These are phyloP conservation scores for Nicotiana obtusifolia DNA, from an alignment of 257 asterid genomes.

Conservation along the genomic window DNA sequence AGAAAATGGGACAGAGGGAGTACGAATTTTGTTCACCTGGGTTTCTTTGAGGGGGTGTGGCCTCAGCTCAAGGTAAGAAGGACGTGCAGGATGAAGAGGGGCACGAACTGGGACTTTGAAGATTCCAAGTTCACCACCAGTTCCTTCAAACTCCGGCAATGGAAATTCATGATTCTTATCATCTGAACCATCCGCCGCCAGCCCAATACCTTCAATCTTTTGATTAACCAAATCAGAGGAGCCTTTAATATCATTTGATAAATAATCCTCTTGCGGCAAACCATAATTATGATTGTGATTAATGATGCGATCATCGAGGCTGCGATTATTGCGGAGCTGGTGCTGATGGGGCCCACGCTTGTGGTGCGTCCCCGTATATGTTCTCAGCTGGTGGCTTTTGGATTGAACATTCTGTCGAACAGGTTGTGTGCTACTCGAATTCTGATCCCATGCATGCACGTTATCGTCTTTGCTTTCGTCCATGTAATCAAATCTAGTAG, in stretches of 20 bases:
- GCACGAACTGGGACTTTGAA: conserved; percentile 51
- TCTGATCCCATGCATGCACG: conserved; percentile 23
- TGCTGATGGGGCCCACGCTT: conserved; percentile 27
- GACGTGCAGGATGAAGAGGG: conserved; percentile 54
- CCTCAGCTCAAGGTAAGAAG: conserved; percentile 58
- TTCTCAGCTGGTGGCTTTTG: conserved; percentile 52
- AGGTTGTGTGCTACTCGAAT: conserved; percentile 38
- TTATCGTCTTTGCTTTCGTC: conserved; percentile 28
- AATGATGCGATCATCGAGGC: conserved; percentile 51
- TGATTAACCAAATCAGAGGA: background rate
- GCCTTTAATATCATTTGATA: background rate
- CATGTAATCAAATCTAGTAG: background rate
- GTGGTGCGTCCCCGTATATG: conserved; percentile 42
- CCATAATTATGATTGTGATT: conserved; percentile 13
- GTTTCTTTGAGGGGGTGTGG: conserved; percentile 75
- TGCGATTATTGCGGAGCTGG: conserved; percentile 61
- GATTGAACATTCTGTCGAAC: conserved; percentile 40
- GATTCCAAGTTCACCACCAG: conserved; percentile 52
- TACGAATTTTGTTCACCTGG: conserved; percentile 30
- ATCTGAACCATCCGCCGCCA: background rate
- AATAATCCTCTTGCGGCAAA: conserved; percentile 1
- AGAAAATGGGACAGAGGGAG: no score
- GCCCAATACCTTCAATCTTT: background rate
- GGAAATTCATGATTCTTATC: background rate
- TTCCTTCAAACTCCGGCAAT: conserved; percentile 50